Percentiles rank a stretch among this genome's conserved stretches.
These are phyloP conservation scores for Gnetum montanum DNA, from an alignment of 75 land plant species.

Conservation along the genomic window DNA sequence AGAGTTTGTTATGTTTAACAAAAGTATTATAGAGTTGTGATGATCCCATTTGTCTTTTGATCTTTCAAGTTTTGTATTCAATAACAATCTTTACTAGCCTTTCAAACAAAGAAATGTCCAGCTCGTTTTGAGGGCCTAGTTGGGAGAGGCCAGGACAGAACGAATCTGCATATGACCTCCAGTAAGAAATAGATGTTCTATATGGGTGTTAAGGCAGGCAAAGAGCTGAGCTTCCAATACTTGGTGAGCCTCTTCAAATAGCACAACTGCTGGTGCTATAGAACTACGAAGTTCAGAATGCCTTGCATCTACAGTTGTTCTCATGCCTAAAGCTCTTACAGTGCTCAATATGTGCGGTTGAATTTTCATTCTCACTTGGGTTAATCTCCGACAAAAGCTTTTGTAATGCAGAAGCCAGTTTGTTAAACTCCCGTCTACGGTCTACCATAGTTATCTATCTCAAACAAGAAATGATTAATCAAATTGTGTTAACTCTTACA, in stretches of 20 bases:
- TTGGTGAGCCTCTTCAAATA: conserved; percentile 28
- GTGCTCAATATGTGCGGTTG: conserved; percentile 10
- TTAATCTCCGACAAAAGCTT: background rate
- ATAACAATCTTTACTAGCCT: conserved; percentile 12
- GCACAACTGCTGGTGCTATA: conserved; percentile 12
- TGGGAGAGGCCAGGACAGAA: conserved; percentile 19
- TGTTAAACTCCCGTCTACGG: conserved; percentile 1
- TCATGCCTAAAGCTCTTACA: conserved; percentile 24
- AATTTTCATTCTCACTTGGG: conserved; percentile 6
- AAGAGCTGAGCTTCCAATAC: conserved; percentile 19
- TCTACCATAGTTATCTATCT: conserved; percentile 4
- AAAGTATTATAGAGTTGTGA: too few species aligned
- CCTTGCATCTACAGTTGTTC: conserved; percentile 27
- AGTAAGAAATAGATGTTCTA: conserved; percentile 22
- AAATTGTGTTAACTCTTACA: conserved; percentile 7
- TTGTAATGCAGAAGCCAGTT: conserved; percentile 11
- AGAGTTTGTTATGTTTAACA: too few species aligned
- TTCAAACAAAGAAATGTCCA: conserved; percentile 28
- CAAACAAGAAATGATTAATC: conserved; percentile 11
- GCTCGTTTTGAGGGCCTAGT: conserved; percentile 7
- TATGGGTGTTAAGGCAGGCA: conserved; percentile 17
- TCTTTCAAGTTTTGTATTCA: conserved; percentile 13
- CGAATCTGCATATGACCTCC: conserved; percentile 29
- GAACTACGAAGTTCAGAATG: conserved; percentile 12
- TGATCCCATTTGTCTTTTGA: conserved; percentile 25